Evolutionary conservation across 2,329 filamentous ascomycete species (phyloP).

Genomic region (Hymenotorrendiella dingleyae): DNA sequence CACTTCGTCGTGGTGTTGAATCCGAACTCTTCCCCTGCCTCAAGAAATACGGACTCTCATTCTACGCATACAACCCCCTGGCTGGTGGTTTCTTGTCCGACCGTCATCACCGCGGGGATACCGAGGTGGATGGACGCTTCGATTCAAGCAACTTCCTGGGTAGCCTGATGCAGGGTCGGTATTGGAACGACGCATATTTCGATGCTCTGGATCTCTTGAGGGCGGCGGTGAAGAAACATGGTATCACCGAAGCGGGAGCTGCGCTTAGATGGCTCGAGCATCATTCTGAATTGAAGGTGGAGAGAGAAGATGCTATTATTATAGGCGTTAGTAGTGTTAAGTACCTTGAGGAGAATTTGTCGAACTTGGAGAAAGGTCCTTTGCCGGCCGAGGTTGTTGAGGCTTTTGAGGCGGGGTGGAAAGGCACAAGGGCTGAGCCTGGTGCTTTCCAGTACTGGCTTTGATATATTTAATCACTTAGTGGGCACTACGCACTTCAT

Average conservation of each 20-base stretch:
- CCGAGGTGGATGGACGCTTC: conserved; percentile 26
- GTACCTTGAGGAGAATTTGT: conserved; percentile 37
- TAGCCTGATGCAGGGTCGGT: conserved; percentile 45
- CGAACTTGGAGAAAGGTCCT: conserved; percentile 45
- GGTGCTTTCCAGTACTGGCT: conserved; percentile 29
- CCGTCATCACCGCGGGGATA: conserved; percentile 45
- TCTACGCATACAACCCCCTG: conserved; percentile 58
- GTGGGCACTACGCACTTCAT: no score
- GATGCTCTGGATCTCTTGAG: conserved; percentile 65
- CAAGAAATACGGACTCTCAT: conserved; percentile 52
- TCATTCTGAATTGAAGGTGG: conserved; percentile 55
- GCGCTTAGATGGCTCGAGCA: conserved; percentile 69
- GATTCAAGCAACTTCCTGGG: conserved; percentile 43
- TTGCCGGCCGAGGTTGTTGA: conserved; percentile 59
- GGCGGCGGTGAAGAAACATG: conserved; percentile 59
- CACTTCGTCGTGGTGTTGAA: conserved; percentile 45
- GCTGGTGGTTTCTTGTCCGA: conserved; percentile 41
- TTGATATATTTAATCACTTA: no score
- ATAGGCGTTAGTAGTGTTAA: conserved; percentile 35
- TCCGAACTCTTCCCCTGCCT: conserved; percentile 54
- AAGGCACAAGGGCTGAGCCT: conserved; percentile 46
- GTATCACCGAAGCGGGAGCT: conserved; percentile 63
- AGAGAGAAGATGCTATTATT: conserved; percentile 40
- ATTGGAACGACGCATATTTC: conserved; percentile 58
- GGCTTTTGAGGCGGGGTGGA: conserved; percentile 58